Evolutionary conservation across 129 eudicot genomes (phyloP).

Genomic region (Smallanthus sonchifolius): DNA sequence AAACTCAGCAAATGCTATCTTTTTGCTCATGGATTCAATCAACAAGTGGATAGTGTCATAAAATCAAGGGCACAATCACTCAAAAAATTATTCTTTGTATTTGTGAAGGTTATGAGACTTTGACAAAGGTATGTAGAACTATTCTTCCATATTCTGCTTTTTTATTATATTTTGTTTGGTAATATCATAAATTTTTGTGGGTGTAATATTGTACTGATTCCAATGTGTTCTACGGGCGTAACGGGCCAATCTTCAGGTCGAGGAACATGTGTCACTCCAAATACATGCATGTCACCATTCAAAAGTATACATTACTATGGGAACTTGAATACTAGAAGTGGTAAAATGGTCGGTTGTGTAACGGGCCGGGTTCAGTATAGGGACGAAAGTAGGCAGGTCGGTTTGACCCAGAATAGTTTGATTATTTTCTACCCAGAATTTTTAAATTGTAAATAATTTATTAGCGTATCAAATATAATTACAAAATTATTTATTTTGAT

Average conservation of each 20-base stretch:
- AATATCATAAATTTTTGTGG: too few relatives aligned
- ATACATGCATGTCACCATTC: constrained; percentile 50
- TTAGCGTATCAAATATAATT: background rate
- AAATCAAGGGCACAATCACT: too few relatives aligned
- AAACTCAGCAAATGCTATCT: too few relatives aligned
- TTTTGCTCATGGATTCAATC: too few relatives aligned
- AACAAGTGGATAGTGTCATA: too few relatives aligned
- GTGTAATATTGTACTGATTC: too few relatives aligned
- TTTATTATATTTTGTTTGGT: too few relatives aligned
- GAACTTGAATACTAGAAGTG: background rate
- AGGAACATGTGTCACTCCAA: constrained; percentile 68
- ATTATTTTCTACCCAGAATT: background rate
- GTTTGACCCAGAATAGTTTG: background rate
- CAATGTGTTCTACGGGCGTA: constrained; percentile 73
- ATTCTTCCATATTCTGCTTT: too few relatives aligned
- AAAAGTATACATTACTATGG: background rate
- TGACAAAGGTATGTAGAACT: too few relatives aligned
- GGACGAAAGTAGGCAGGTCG: background rate
- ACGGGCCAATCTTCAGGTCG: constrained; percentile 82
- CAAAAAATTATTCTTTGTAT: too few relatives aligned
- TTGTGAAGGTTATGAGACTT: too few relatives aligned
- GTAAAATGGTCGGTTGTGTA: background rate
- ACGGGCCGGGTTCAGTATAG: background rate
- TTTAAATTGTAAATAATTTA: background rate
- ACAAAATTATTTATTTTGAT: background rate